Conservation (phyloP, 2,329 filamentous ascomycete genomes). For the Simplicillium aogashimaense region DNA sequence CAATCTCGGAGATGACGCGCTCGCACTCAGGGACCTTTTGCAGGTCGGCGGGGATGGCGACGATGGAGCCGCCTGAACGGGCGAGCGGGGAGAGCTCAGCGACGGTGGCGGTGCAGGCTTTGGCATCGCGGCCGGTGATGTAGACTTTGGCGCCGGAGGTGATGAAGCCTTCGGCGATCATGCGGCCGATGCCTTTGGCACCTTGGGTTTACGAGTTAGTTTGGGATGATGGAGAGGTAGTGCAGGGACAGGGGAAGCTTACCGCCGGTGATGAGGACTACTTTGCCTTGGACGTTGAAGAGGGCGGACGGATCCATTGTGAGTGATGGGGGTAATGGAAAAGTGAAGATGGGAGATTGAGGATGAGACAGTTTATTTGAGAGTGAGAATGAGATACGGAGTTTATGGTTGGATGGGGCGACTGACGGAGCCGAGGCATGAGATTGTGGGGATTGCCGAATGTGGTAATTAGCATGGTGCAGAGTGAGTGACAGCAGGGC, state of each 20-base stretch:
- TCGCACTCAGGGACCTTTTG: slow-evolving; percentile 48
- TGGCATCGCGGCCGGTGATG: slow-evolving; percentile 53
- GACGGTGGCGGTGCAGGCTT: slow-evolving; percentile 45
- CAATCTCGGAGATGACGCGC: slow-evolving; percentile 40
- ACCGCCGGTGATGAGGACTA: slow-evolving; percentile 47
- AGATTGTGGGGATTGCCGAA: too few relatives aligned
- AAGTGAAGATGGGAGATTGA: not conserved
- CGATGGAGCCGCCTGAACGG: slow-evolving; percentile 32
- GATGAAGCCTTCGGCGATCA: slow-evolving; percentile 60
- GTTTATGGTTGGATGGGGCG: too few relatives aligned
- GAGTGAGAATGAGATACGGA: not conserved
- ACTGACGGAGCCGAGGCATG: too few relatives aligned
- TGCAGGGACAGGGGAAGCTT: not conserved
- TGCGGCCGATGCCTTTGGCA: slow-evolving; percentile 54
- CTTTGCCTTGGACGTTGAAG: slow-evolving; percentile 50
- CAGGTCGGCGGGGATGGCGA: slow-evolving; percentile 54
- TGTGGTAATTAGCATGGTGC: too few relatives aligned
- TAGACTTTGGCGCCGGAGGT: slow-evolving; percentile 54
- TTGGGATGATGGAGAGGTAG: not conserved
- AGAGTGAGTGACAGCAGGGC: too few relatives aligned
- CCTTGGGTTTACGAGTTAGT: slow-evolving; percentile 18
- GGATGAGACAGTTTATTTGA: not conserved
- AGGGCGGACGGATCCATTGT: slow-evolving; percentile 44
- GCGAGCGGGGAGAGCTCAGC: slow-evolving; percentile 44
- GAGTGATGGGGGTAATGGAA: not conserved